These are phyloP conservation scores for Magnusiomyces tetraspermus DNA, from an alignment of 1,139 yeast species.

Conservation along the genomic window DNA sequence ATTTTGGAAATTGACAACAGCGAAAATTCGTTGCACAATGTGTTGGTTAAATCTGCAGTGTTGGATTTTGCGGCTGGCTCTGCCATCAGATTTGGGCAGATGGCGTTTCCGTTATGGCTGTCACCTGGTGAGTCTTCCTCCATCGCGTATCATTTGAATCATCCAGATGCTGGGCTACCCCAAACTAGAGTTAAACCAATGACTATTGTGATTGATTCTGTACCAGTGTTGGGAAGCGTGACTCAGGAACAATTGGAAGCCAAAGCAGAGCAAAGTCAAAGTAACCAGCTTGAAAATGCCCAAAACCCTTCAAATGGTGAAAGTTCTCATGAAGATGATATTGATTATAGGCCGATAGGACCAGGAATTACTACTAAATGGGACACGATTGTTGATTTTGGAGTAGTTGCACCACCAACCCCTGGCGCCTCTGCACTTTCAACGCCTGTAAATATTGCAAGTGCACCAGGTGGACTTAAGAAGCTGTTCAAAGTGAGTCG, in stretches of 20 bases:
- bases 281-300: too few relatives aligned
- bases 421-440: conserved; percentile 1
- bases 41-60: conserved; percentile 31
- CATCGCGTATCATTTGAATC: conserved; percentile 24
- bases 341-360: conserved; percentile 9
- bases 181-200: conserved; percentile 22
- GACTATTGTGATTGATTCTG: conserved; percentile 20
- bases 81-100: conserved; percentile 31
- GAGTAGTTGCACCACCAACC: conserved; percentile 38
- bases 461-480: conserved; percentile 15
- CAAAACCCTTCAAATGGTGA: conserved; percentile 1
- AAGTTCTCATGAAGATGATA: neutral
- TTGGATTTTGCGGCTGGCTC: conserved; percentile 39
- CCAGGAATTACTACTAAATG: conserved; percentile 46
- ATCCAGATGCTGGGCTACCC: conserved; percentile 21
- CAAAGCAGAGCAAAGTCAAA: neutral
- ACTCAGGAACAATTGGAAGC: neutral
- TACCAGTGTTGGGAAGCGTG: conserved; percentile 23
- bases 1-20: conserved; percentile 48
- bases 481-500: conserved; percentile 12
- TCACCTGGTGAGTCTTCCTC: conserved; percentile 30
- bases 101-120: conserved; percentile 28
- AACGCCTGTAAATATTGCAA: conserved; percentile 12
- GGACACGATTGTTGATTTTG: conserved; percentile 55
- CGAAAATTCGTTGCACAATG: conserved; percentile 31